These are phyloP conservation scores for Piper betle DNA, from an alignment of 164 flowering plant genomes.

Conservation along the genomic window DNA sequence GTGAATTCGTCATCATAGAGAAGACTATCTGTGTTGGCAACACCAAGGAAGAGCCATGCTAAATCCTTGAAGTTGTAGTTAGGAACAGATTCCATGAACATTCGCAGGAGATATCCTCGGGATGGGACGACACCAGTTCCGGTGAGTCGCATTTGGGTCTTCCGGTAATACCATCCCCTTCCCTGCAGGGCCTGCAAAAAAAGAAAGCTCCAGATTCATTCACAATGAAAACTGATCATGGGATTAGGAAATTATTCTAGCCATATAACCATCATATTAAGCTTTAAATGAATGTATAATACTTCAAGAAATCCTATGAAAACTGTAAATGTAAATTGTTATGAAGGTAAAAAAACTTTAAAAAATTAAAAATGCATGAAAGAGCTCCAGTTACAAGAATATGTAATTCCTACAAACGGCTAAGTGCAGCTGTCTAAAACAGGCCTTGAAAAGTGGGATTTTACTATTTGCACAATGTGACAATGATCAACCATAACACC, in stretches of 20 bases:
- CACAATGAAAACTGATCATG: neutral
- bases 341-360: too few relatives aligned
- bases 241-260: too few relatives aligned
- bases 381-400: too few relatives aligned
- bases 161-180: conserved; percentile 91
- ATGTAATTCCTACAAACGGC: too few relatives aligned
- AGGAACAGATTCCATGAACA: conserved; percentile 93
- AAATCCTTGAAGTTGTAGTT: conserved; percentile 62
- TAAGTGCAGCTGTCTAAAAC: too few relatives aligned
- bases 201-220: neutral
- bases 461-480: too few relatives aligned
- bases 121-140: conserved; percentile 66
- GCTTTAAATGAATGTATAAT: too few relatives aligned
- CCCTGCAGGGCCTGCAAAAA: conserved; percentile 71
- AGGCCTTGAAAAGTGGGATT: too few relatives aligned
- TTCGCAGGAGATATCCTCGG: conserved; percentile 96
- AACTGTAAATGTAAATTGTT: too few relatives aligned
- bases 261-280: too few relatives aligned
- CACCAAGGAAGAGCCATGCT: conserved; percentile 86
- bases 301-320: too few relatives aligned
- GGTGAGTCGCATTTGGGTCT: conserved; percentile 86
- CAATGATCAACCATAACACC: too few relatives aligned
- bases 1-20: conserved; percentile 44
- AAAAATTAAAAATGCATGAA: neutral
- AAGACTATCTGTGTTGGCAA: conserved; percentile 57